Percentiles rank a stretch among this genome's conserved stretches.
Evolutionary conservation across 805 yeast species (phyloP).

Genomic region (Nakazawaea peltata): DNA sequence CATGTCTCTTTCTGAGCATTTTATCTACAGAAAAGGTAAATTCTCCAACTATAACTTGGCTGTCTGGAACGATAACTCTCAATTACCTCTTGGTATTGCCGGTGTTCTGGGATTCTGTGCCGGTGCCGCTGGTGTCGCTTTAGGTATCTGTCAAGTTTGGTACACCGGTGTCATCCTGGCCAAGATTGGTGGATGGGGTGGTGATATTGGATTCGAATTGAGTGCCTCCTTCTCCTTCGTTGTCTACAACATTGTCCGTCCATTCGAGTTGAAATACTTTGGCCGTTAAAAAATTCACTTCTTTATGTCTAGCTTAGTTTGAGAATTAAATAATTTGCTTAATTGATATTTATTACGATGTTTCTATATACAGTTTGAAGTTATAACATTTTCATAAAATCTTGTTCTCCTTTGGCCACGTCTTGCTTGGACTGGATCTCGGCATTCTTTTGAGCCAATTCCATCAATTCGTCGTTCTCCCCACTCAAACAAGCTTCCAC

Average conservation of each 20-base stretch:
- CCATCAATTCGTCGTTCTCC: slow-evolving; percentile 7
- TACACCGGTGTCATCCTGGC: slow-evolving; percentile 64
- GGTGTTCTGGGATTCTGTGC: slow-evolving; percentile 72
- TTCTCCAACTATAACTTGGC: slow-evolving; percentile 54
- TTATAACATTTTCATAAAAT: slow-evolving; percentile 2
- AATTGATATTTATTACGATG: too few relatives aligned
- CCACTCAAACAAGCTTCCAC: slow-evolving; percentile 7
- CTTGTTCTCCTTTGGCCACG: slow-evolving; percentile 1
- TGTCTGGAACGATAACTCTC: slow-evolving; percentile 47
- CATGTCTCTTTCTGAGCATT: slow-evolving; percentile 74
- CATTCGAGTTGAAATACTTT: slow-evolving; percentile 56
- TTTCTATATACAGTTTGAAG: neutral
- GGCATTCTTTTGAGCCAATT: slow-evolving; percentile 2
- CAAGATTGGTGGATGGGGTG: slow-evolving; percentile 60
- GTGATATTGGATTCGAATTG: slow-evolving; percentile 83
- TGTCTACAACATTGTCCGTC: slow-evolving; percentile 49
- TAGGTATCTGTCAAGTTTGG: slow-evolving; percentile 88
- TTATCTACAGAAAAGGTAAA: slow-evolving; percentile 58
- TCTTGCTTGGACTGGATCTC: neutral
- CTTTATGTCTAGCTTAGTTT: neutral
- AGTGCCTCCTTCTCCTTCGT: slow-evolving; percentile 60
- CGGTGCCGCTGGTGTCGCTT: slow-evolving; percentile 78
- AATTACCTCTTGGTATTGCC: slow-evolving; percentile 71
- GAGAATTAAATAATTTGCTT: too few relatives aligned
- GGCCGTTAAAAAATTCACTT: slow-evolving; percentile 30